Evolutionary conservation across 306 rosid genomes (phyloP).

Genomic region (Luffa aegyptiaca): DNA sequence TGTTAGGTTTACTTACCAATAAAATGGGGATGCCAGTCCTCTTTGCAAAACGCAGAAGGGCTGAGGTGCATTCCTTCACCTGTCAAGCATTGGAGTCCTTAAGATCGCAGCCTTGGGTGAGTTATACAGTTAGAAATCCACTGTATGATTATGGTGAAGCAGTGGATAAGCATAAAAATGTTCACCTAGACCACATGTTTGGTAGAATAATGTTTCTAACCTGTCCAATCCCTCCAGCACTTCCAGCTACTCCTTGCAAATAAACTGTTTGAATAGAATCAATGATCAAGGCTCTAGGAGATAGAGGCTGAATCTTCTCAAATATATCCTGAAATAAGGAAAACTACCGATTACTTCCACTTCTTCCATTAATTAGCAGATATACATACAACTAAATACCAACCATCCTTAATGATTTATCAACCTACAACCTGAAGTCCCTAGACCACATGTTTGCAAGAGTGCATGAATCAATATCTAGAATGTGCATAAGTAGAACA

Average conservation of each 20-base stretch:
- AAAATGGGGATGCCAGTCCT: slow-evolving; percentile 62
- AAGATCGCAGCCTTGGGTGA: background rate
- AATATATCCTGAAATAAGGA: slow-evolving; percentile 63
- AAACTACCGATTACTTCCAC: slow-evolving; percentile 9
- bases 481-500: background rate
- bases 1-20: slow-evolving; percentile 42
- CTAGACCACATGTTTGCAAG: background rate
- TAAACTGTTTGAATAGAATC: slow-evolving; percentile 93
- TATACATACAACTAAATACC: background rate
- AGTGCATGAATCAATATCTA: background rate
- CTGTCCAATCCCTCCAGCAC: slow-evolving; percentile 70
- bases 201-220: slow-evolving; percentile 21
- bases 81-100: slow-evolving; percentile 19
- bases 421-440: background rate
- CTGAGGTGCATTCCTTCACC: slow-evolving; percentile 89
- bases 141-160: background rate
- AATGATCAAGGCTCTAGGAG: slow-evolving; percentile 61
- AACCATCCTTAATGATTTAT: background rate
- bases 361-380: background rate
- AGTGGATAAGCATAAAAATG: background rate
- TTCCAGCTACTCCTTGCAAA: slow-evolving; percentile 57
- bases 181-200: background rate
- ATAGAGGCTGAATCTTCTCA: slow-evolving; percentile 43
- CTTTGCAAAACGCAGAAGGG: slow-evolving; percentile 82
- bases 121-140: background rate